phyloP scores from a whole-genome alignment of 2,329 filamentous ascomycete genomes.

The Didymella arachidicola region DNA sequence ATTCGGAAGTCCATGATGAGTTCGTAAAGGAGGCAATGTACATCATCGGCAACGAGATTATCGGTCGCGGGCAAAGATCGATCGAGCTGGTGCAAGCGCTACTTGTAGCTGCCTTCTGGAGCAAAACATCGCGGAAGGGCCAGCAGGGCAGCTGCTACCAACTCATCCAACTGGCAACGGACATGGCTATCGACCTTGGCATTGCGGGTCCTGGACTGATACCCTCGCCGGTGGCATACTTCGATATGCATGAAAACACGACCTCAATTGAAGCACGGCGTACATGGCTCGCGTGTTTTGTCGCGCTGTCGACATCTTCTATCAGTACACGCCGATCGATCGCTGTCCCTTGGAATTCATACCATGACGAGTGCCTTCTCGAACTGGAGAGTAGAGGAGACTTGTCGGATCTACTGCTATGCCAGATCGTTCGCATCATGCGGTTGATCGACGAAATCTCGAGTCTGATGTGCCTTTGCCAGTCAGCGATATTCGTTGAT shows the following conservation, averaged over 20 bases:
- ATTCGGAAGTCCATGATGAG: slow-evolving; percentile 36
- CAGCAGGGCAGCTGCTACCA: slow-evolving; percentile 37
- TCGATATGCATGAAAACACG: slow-evolving; percentile 30
- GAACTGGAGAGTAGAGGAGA: slow-evolving; percentile 31
- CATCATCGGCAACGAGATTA: slow-evolving; percentile 33
- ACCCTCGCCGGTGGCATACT: slow-evolving; percentile 36
- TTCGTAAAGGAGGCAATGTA: slow-evolving; percentile 34
- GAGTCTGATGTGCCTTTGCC: slow-evolving; percentile 30
- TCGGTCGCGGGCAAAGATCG: slow-evolving; percentile 35
- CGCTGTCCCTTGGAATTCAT: slow-evolving; percentile 33
- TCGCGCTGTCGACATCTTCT: slow-evolving; percentile 32
- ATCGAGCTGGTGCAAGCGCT: slow-evolving; percentile 41
- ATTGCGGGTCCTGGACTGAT: slow-evolving; percentile 35
- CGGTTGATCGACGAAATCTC: slow-evolving; percentile 34
- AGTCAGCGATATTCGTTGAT: slow-evolving; percentile 29
- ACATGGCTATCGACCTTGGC: slow-evolving; percentile 42
- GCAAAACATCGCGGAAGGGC: slow-evolving; percentile 29
- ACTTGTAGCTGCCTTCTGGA: slow-evolving; percentile 36
- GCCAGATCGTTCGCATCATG: slow-evolving; percentile 36
- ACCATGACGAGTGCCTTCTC: slow-evolving; percentile 34
- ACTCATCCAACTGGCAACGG: slow-evolving; percentile 36
- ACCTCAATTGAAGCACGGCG: slow-evolving; percentile 37
- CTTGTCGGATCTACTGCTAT: slow-evolving; percentile 31
- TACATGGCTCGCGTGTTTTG: slow-evolving; percentile 42
- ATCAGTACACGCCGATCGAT: slow-evolving; percentile 32